These are phyloP conservation scores for Flueggea neowawraea DNA, from an alignment of 441 rosid genomes.

Conservation along the genomic window DNA sequence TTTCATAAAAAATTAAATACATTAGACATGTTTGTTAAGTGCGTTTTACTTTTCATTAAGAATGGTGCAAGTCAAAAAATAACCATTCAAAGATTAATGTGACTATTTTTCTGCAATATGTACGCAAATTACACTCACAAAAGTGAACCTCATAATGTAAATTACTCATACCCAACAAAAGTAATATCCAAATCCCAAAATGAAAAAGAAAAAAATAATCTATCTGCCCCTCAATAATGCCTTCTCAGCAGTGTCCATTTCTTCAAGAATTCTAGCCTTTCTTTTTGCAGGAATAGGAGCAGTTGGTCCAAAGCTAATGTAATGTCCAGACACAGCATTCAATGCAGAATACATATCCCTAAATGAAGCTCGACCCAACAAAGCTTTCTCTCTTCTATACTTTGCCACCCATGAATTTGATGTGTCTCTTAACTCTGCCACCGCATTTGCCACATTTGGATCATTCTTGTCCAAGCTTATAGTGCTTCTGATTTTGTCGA, in stretches of 20 bases:
- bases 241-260: constrained; percentile 92
- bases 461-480: constrained; percentile 69
- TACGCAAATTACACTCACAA: not conserved
- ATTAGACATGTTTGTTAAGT: too few relatives aligned
- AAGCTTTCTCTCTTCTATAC: constrained; percentile 84
- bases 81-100: too few relatives aligned
- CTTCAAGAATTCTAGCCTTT: constrained; percentile 83
- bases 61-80: too few relatives aligned
- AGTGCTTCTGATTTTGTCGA: constrained; percentile 64
- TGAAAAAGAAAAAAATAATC: not conserved
- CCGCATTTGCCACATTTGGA: constrained; percentile 74
- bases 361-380: constrained; percentile 69
- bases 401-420: constrained; percentile 92
- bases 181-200: not conserved
- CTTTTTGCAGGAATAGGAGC: constrained; percentile 83
- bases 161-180: too few relatives aligned
- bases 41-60: too few relatives aligned
- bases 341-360: constrained; percentile 87
- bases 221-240: constrained; percentile 75
- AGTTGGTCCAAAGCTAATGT: constrained; percentile 93
- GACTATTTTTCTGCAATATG: too few relatives aligned
- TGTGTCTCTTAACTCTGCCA: constrained; percentile 67
- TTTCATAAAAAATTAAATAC: too few relatives aligned
- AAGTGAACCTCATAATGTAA: not conserved
- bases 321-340: constrained; percentile 89